A percentile compares a stretch with the other conserved stretches of the same genome.
Conservation (phyloP, 1,139 yeast genomes). For the Protomyces lactucae-debilis region DNA sequence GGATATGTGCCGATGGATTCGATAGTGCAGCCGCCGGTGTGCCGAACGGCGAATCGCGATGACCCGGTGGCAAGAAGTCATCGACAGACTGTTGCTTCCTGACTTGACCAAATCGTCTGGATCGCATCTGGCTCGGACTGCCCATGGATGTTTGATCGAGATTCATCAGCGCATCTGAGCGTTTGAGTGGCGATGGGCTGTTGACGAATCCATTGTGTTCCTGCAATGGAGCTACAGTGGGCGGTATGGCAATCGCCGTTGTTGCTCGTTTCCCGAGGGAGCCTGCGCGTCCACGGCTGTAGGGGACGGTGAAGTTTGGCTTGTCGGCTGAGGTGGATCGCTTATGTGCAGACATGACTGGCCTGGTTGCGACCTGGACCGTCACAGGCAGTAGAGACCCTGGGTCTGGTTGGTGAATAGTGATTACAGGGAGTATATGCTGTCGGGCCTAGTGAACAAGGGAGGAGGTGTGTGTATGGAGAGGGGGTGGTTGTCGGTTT, state of each 20-base stretch:
- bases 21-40: conserved; percentile 28
- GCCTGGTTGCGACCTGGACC: not conserved
- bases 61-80: conserved; percentile 29
- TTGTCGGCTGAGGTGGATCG: conserved; percentile 14
- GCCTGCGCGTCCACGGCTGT: conserved; percentile 16
- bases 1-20: conserved; percentile 32
- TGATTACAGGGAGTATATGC: too few relatives aligned
- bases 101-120: conserved; percentile 21
- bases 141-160: conserved; percentile 40
- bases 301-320: conserved; percentile 19
- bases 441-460: too few relatives aligned
- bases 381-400: not conserved
- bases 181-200: conserved; percentile 23
- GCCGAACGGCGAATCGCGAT: conserved; percentile 33
- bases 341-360: conserved; percentile 11
- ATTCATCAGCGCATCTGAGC: conserved; percentile 21
- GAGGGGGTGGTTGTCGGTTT: too few relatives aligned
- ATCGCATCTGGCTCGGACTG: conserved; percentile 32
- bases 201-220: conserved; percentile 8
- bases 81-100: conserved; percentile 34
- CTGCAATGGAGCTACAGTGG: not conserved
- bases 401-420: too few relatives aligned
- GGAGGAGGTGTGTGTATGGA: too few relatives aligned
- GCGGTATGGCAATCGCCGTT: conserved; percentile 7
- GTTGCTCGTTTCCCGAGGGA: conserved; percentile 7